Conservation (phyloP, 345 rosid species). For the Populus pruinosa region DNA sequence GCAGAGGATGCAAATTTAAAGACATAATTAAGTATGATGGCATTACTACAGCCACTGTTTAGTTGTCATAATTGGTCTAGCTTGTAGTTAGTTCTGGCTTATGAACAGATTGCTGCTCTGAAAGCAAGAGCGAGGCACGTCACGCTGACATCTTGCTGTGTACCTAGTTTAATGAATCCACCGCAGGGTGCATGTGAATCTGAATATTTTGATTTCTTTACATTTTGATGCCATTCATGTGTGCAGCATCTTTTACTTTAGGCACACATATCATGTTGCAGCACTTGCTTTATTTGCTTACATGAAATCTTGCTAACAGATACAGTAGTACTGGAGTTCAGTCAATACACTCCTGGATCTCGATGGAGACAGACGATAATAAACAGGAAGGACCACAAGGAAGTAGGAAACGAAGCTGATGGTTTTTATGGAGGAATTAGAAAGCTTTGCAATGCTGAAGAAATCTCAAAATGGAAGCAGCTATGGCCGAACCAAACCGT, state of each 20-base stretch:
- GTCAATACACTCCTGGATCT: constrained; percentile 64
- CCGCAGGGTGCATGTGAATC: background rate
- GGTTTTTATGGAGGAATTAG: constrained; percentile 92
- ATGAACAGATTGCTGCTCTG: background rate
- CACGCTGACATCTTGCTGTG: background rate
- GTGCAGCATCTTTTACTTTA: background rate
- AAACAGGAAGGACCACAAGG: constrained; percentile 60
- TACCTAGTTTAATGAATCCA: background rate
- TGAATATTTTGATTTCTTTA: background rate
- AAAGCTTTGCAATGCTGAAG: constrained; percentile 51
- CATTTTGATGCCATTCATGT: background rate
- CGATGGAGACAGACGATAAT: constrained; percentile 67
- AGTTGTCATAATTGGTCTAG: background rate
- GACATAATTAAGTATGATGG: background rate
- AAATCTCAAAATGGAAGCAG: constrained; percentile 62
- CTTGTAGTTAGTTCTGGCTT: background rate
- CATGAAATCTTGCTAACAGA: constrained; percentile 44
- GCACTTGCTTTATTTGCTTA: constrained; percentile 9
- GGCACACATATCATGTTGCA: background rate
- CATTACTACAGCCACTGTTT: background rate
- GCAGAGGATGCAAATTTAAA: background rate
- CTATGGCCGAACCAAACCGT: constrained; percentile 65
- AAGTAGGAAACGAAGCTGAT: constrained; percentile 77
- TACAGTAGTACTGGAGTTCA: constrained; percentile 54
- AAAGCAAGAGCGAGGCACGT: background rate